phyloP scores from a whole-genome alignment of 2,329 filamentous ascomycete genomes.

The Biscogniauxia marginata region DNA sequence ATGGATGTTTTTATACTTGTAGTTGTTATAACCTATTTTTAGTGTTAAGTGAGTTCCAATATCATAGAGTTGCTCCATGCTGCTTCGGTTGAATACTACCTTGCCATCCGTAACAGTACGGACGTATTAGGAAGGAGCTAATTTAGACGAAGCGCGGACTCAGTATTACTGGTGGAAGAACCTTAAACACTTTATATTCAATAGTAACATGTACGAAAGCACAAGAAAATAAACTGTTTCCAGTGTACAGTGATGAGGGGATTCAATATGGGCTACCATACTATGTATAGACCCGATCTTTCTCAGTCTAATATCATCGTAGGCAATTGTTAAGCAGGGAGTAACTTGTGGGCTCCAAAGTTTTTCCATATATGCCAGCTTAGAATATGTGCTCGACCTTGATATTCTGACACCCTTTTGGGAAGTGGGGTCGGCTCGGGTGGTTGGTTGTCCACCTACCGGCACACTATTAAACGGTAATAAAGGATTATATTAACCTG shows the following conservation, averaged over 20 bases:
- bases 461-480: too few species aligned
- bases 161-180: slow-evolving; percentile 19
- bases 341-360: too few species aligned
- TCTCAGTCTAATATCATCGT: neutral
- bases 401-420: too few species aligned
- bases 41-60: neutral
- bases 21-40: neutral
- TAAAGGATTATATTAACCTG: too few species aligned
- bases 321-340: neutral
- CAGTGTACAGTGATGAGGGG: neutral
- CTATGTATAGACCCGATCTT: too few species aligned
- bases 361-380: too few species aligned
- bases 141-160: neutral
- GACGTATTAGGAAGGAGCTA: neutral
- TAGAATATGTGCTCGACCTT: too few species aligned
- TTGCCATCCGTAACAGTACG: neutral
- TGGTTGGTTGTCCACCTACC: too few species aligned
- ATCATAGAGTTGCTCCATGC: neutral
- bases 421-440: too few species aligned
- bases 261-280: too few species aligned
- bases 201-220: neutral
- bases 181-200: neutral
- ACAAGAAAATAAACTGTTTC: neutral
- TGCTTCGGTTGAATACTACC: neutral
- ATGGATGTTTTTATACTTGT: neutral